phyloP scores from a whole-genome alignment of 768 basidiomycete genomes.

The Boletus huronensis region DNA sequence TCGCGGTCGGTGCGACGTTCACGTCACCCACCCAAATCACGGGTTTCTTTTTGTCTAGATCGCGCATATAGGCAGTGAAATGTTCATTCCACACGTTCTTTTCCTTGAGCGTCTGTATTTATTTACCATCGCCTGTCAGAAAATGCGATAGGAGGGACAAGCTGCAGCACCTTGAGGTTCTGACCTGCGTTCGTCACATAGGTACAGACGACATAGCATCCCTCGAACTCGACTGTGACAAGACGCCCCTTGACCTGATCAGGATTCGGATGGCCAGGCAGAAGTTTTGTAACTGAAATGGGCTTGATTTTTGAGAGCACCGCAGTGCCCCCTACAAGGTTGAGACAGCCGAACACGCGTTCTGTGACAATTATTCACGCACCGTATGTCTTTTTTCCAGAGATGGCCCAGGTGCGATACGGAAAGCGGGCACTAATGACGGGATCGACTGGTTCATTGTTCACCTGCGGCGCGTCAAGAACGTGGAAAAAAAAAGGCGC shows the following conservation, averaged over 20 bases:
- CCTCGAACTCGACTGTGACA: slow-evolving; percentile 75
- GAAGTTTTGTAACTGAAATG: slow-evolving; percentile 54
- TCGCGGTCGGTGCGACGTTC: slow-evolving; percentile 79
- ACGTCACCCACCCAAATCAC: slow-evolving; percentile 89
- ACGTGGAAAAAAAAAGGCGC: slow-evolving; percentile 1
- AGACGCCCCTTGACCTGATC: slow-evolving; percentile 69
- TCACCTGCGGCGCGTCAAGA: slow-evolving; percentile 48
- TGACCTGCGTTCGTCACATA: slow-evolving; percentile 85
- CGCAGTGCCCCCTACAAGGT: slow-evolving; percentile 68
- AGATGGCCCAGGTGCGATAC: slow-evolving; percentile 72
- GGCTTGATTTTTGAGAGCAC: slow-evolving; percentile 77
- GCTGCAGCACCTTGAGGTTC: slow-evolving; percentile 56
- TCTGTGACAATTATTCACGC: slow-evolving; percentile 17
- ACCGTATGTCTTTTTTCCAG: slow-evolving; percentile 79
- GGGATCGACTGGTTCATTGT: slow-evolving; percentile 62
- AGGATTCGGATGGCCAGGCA: slow-evolving; percentile 76
- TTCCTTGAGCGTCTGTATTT: slow-evolving; percentile 59
- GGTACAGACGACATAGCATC: slow-evolving; percentile 67
- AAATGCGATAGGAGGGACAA: background rate
- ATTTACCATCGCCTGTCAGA: background rate
- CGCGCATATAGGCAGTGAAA: slow-evolving; percentile 69
- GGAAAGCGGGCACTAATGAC: slow-evolving; percentile 57
- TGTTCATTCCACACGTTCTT: slow-evolving; percentile 80
- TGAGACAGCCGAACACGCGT: slow-evolving; percentile 1
- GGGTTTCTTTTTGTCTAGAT: slow-evolving; percentile 73